These are phyloP conservation scores for Mycena kentingensis DNA, from an alignment of 768 basidiomycete species.

Conservation along the genomic window DNA sequence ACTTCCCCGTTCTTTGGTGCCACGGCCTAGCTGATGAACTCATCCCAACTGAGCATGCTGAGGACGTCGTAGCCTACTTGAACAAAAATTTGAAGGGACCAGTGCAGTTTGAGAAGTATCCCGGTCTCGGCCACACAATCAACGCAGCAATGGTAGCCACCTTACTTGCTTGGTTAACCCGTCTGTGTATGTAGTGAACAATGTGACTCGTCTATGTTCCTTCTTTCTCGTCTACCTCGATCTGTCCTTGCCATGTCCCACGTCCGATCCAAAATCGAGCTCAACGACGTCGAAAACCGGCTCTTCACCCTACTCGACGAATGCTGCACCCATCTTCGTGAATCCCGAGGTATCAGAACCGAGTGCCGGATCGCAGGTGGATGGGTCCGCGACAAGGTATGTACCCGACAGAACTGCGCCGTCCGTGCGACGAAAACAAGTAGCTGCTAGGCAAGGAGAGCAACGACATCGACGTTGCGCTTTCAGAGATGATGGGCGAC, in stretches of 20 bases:
- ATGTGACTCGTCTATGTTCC: background rate
- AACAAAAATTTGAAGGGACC: slow-evolving; percentile 28
- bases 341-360: slow-evolving; percentile 53
- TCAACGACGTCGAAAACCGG: slow-evolving; percentile 67
- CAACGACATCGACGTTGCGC: slow-evolving; percentile 92
- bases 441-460: slow-evolving; percentile 82
- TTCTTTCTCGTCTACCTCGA: background rate
- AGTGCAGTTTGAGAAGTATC: slow-evolving; percentile 32
- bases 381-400: slow-evolving; percentile 98
- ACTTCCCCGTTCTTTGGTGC: slow-evolving; percentile 44
- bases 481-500: slow-evolving; percentile 86
- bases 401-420: slow-evolving; percentile 14
- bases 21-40: slow-evolving; percentile 41
- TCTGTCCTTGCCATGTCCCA: slow-evolving; percentile 4
- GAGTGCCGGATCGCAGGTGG: slow-evolving; percentile 94
- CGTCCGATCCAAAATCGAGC: slow-evolving; percentile 43
- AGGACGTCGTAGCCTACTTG: slow-evolving; percentile 37
- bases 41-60: slow-evolving; percentile 38
- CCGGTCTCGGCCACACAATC: slow-evolving; percentile 36
- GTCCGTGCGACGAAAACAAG: background rate
- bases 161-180: slow-evolving; percentile 23
- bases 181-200: background rate
- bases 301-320: slow-evolving; percentile 82
- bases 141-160: slow-evolving; percentile 37
- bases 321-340: slow-evolving; percentile 60